Base-by-base conservation (phyloP, 139 green algal genomes). In the Parachlorella kessleri region DNA sequence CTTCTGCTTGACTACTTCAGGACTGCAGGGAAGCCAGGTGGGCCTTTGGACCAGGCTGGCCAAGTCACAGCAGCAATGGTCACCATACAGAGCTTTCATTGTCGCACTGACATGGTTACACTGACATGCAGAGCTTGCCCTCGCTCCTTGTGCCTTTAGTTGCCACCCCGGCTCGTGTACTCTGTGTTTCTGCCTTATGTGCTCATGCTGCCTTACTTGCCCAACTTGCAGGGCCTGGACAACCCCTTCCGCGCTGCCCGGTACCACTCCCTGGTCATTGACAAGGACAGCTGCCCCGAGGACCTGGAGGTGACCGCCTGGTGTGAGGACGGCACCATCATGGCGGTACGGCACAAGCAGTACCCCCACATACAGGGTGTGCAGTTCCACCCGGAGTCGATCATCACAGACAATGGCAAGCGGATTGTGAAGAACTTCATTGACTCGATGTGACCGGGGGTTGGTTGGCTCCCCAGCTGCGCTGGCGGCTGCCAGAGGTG, bases 371-470 rank as follows among this genome's bases (percentile, higher is more conserved):
- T 96, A 48, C 90, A 94, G 86, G 93, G 95, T 4, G 96, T 99
- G 77, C 97, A 99, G 85, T 99, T 99, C 85, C 97, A 99, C 83
- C 96, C 97, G 4, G 97, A 99, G 82, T 92, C 80, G 76, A 97
- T 98, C 81, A 98, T 99, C 84, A 98, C 95, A 3, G 76, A 95
- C 63, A 90, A 93, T 73, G 96, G 96, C 18, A 93, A 92, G 85
- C 69, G 59, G 8, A 98, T 99, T 36, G 89, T 98, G 9, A 70
- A 79, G 6, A 98, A 98, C 84, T 98, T 94, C 55, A 83, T 98
- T 4, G 75, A 90, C 41, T 74, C 64, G 9, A 66, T 90, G 41
- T 40, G 48, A 59, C 48, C 10, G 48, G 48, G 48, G 48, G 48
- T 14, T 59, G 48, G 10, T 26, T 26, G 55, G 55, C 55, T n/a